Base-by-base conservation (phyloP, 495 filamentous ascomycete genomes). In the Aspergillus taichungensis region DNA sequence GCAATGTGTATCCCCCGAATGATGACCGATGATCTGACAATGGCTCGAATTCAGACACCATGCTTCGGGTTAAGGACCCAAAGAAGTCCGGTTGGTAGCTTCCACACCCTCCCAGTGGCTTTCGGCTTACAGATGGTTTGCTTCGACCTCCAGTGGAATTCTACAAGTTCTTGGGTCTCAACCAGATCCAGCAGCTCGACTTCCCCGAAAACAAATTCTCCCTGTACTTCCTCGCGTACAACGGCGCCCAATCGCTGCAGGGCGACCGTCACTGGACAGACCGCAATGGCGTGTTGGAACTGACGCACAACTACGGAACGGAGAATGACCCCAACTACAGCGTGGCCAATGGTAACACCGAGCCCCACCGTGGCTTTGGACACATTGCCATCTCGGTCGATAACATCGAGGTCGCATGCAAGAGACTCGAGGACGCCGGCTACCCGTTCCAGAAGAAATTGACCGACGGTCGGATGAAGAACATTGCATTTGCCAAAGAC, bases 281-380 rank as follows among this genome's bases (percentile, higher is more conserved):
- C 64, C 85, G 91, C 42, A 82, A 95, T 55, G 91, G 86, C 30
- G 71, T 95, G 13, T 77, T 98, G 52, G 92, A 98, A 61, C 80
- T 98, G 47, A 95, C 88, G 44, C 92, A 98, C 75, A 96, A 96
- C 74, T 86, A 95, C 64, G 92, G 92, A 56, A 96, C 89, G 11
- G 92, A 97, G 67, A 74, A 74, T 46, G 87, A 97, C 61, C 78
- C 84, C 13, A 71, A 80, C 59, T 97, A 85, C 74, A 84, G 79
- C 58, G 68, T 91, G 50, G 80, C 77, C 53, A 96, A 90, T 61
- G 92, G 92, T 45, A 98, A 98, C 71, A 79, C 73, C 13, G 88
- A 95, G 45, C 91, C 88, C 0, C 66, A 82, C 64, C 79, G 80
- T 46, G 88, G 92, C 8, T 98, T 96, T 61, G 91, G 92, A 13